Evolutionary conservation across 257 asterid genomes (phyloP).

Genomic region (Leptodermis oblonga): DNA sequence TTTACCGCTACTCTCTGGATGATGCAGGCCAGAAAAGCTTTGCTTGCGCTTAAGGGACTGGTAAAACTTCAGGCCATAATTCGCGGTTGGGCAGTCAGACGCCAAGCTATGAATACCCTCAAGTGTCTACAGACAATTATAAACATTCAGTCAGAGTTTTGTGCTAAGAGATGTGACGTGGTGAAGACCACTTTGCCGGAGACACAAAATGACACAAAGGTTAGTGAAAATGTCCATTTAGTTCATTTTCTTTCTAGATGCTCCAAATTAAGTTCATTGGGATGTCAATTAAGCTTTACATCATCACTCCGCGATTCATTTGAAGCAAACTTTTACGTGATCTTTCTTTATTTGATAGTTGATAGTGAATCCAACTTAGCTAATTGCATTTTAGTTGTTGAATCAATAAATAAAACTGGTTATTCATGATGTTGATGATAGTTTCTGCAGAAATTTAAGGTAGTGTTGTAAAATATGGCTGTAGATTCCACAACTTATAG

Average conservation of each 20-base stretch:
- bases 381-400: neutral
- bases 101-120: conserved; percentile 75
- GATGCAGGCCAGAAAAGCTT: conserved; percentile 81
- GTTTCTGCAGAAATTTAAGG: neutral
- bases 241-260: neutral
- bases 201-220: conserved; percentile 68
- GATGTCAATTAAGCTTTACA: neutral
- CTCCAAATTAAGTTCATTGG: neutral
- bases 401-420: neutral
- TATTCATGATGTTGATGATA: neutral
- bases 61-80: conserved; percentile 93
- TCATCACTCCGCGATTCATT: neutral
- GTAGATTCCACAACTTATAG: neutral
- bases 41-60: conserved; percentile 75
- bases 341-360: neutral
- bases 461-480: neutral
- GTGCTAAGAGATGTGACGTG: conserved; percentile 59
- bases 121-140: conserved; percentile 83
- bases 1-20: neutral
- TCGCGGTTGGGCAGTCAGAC: conserved; percentile 90
- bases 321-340: neutral
- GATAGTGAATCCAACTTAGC: neutral
- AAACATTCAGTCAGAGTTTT: conserved; percentile 71
- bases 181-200: conserved; percentile 30
- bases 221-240: conserved; percentile 14